A percentile compares a stretch with the other conserved stretches of the same genome.
Evolutionary conservation across 768 basidiomycete species (phyloP).

Genomic region (Termitomyces sp.): DNA sequence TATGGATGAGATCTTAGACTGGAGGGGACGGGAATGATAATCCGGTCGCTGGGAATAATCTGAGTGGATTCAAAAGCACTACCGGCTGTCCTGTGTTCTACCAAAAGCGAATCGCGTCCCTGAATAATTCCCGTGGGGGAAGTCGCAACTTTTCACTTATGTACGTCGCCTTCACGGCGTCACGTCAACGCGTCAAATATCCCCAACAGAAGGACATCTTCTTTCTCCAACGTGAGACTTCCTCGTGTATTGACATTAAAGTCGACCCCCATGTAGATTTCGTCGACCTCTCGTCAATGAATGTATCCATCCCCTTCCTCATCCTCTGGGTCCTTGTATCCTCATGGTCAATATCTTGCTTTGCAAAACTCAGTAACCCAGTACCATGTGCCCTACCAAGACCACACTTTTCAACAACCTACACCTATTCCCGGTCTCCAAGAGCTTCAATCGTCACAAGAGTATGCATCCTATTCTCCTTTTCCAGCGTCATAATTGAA

Average conservation of each 20-base stretch:
- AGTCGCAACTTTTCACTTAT: slow-evolving; percentile 8
- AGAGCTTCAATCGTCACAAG: slow-evolving; percentile 2
- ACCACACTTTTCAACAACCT: background rate
- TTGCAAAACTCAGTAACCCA: background rate
- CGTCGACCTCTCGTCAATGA: slow-evolving; percentile 10
- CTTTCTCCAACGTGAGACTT: slow-evolving; percentile 11
- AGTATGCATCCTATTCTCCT: slow-evolving; percentile 1
- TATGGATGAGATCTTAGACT: slow-evolving; percentile 1
- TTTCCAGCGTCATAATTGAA: background rate
- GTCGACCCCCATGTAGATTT: background rate
- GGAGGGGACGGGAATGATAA: background rate
- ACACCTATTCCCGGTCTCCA: background rate
- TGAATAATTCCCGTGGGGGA: slow-evolving; percentile 18
- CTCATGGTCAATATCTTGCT: background rate
- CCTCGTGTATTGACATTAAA: slow-evolving; percentile 8
- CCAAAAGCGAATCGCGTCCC: slow-evolving; percentile 5
- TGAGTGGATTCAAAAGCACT: background rate
- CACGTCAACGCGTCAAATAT: slow-evolving; percentile 15
- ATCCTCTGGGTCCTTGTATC: slow-evolving; percentile 4
- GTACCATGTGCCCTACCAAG: background rate
- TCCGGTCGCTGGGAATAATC: background rate
- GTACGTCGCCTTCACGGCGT: slow-evolving; percentile 13
- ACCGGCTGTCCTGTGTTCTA: background rate
- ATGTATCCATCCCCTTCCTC: slow-evolving; percentile 13
- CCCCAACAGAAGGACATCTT: slow-evolving; percentile 9